Percentiles rank a stretch among this genome's conserved stretches.
Evolutionary conservation across 1,284 basidiomycete species (phyloP).

Genomic region (Melampsora abietis-canadensis): DNA sequence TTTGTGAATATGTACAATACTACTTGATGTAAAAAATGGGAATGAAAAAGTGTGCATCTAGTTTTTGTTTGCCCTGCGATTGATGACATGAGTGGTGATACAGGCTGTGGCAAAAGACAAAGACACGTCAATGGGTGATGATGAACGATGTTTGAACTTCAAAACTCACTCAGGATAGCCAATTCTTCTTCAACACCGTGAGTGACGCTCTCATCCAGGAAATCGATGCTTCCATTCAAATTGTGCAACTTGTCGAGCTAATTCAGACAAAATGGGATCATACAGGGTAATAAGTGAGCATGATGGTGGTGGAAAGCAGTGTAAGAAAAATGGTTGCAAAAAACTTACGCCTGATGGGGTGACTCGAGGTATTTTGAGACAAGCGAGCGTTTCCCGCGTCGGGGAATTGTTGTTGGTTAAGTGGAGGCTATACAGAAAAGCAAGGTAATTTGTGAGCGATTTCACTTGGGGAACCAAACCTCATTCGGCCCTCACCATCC

Average conservation of each 20-base stretch:
- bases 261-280: background rate
- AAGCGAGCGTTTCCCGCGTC: background rate
- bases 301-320: background rate
- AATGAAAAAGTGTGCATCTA: too few relatives aligned
- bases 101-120: background rate
- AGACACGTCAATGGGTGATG: background rate
- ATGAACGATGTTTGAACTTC: background rate
- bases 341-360: background rate
- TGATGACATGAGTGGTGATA: slow-evolving; percentile 5
- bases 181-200: slow-evolving; percentile 5
- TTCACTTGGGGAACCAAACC: too few relatives aligned
- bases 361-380: background rate
- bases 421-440: background rate
- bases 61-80: background rate
- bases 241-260: background rate
- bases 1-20: too few relatives aligned
- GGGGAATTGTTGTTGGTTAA: background rate
- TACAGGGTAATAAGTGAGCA: background rate
- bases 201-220: background rate
- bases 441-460: too few relatives aligned
- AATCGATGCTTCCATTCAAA: slow-evolving; percentile 2
- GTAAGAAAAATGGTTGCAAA: background rate
- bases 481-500: background rate
- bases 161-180: background rate
- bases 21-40: too few relatives aligned